Base-by-base conservation (phyloP, 1,284 basidiomycete species). In the Cryptococcus deneoformans region DNA sequence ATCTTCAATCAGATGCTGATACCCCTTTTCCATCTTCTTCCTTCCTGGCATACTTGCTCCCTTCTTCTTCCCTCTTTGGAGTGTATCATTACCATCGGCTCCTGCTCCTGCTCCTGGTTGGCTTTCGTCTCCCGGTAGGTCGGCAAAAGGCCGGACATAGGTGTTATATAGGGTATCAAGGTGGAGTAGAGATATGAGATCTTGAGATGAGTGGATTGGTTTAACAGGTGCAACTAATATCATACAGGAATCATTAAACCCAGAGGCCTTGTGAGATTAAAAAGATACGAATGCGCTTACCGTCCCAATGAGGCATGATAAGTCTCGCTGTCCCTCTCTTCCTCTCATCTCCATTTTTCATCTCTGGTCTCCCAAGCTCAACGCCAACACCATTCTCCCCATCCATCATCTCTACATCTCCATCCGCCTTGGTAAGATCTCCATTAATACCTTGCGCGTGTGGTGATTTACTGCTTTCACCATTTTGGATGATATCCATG, bases 141-240 rank as follows among this genome's bases (percentile, higher is more conserved):
- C 63, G 38, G 70, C 68, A 54, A 66, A 74, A 3, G 73, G 73
- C 7, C 69, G 63, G 16, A 76, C 71, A 54, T 73, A 72, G 45
- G 66, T 61, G 56, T 74, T 71, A 59, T 72, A 74, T 34, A 73
- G 62, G 6, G 64, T 54, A 29, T 67, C 69, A 42, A 76, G 71
- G 56, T 72, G 66, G 12, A 76, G 63, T 34, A 72, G 64, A 34
- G 71, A 71, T 46, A 76, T 72, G 45, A 74, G 59, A 45, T 76
- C 73, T 36, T 65, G 68, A 3, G 71, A 73, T 12, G 71, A 48
- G 51, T 76, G 73, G 1, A 74, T 56, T 43, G 64, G 69, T 61
- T 70, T 70, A 3, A 44, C 49, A 6, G 69, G 68, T 5, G 65
- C 60, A 9, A 66, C 71, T 72, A 59, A 3, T 34, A n/a, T 42